Percentiles rank a stretch among this genome's conserved stretches.
phyloP scores from a whole-genome alignment of 495 filamentous ascomycete species.

The Penicillium arizonense region DNA sequence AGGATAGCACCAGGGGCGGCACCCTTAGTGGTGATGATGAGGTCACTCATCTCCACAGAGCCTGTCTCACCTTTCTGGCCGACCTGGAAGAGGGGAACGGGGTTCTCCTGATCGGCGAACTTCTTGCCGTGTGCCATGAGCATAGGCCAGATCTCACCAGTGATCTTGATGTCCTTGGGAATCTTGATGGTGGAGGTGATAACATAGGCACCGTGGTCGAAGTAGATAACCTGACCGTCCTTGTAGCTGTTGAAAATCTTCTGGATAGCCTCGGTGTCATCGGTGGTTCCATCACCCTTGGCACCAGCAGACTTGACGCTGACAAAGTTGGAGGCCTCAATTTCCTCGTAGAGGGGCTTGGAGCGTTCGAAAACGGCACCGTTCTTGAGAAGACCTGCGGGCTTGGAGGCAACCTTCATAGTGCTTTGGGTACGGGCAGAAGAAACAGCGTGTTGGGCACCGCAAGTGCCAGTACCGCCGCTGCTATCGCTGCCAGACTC shows the following conservation, averaged over 20 bases:
- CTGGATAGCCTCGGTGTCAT: slow-evolving; percentile 67
- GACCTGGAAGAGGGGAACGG: slow-evolving; percentile 62
- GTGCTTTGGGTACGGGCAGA: slow-evolving; percentile 40
- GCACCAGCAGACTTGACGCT: slow-evolving; percentile 76
- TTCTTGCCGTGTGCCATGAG: slow-evolving; percentile 77
- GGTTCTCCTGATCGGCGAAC: slow-evolving; percentile 70
- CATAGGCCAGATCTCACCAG: slow-evolving; percentile 88
- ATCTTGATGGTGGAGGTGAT: slow-evolving; percentile 81
- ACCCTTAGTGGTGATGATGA: slow-evolving; percentile 60
- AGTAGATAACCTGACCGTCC: slow-evolving; percentile 71
- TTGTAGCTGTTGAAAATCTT: slow-evolving; percentile 61
- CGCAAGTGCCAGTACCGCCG: slow-evolving; percentile 29
- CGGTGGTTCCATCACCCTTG: slow-evolving; percentile 68
- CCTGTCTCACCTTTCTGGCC: slow-evolving; percentile 78
- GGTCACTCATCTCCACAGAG: slow-evolving; percentile 77
- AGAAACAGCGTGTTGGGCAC: slow-evolving; percentile 24
- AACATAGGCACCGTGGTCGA: slow-evolving; percentile 88
- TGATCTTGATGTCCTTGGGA: slow-evolving; percentile 63
- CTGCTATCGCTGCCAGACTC: slow-evolving; percentile 6
- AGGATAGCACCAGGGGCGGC: slow-evolving; percentile 83
- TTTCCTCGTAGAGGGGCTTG: slow-evolving; percentile 63
- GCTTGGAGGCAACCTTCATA: slow-evolving; percentile 35
- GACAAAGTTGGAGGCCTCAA: slow-evolving; percentile 52
- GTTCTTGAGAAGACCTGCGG: slow-evolving; percentile 34
- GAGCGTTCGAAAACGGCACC: slow-evolving; percentile 62